Base-by-base conservation (phyloP, 352 stramenopile genomes). In the Phytophthora colocasiae region DNA sequence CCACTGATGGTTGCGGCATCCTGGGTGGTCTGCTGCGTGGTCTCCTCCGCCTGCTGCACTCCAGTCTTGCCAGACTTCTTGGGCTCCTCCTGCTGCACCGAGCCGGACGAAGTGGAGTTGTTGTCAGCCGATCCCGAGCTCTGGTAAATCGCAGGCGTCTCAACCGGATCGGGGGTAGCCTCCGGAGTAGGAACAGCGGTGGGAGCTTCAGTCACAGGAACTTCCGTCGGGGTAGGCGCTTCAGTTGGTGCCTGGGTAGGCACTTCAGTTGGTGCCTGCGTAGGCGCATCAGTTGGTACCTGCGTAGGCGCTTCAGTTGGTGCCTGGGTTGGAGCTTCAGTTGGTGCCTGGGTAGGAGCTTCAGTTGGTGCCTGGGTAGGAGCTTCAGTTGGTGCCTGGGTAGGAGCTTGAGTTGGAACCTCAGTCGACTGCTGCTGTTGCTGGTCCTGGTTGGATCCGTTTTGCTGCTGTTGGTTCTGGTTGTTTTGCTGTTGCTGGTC, bases 81-180 rank as follows among this genome's bases (percentile, higher is more conserved):
- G 3, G 34, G 46, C 55, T 62, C 38, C 36, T 36, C 31, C 31
- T 65, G n/a, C 34, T 58, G 58, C 5, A 56, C 29, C 40, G 61
- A 64, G 5, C 51, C 36, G 24, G 60, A 68, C n/a, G 59, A 65
- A 24, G 60, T 57, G 27, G 49, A 63, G 49, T 68, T 71, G 49
- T 32, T 44, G 40, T 63, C 47, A 26, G 19, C 61, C 26, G 65
- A 70, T 8, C 57, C 66, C 14, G 63, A 71, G 19, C 14, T 62
- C 55, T 60, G 67, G 38, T 58, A 45, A 26, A 55, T 61, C 7
- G 55, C 34, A 14, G 63, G 63, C 3, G 56, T 55, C n/a, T 71
- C 62, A 44, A 62, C 67, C 31, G 61, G 46, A 44, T 57, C 45
- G 12, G 36, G 48, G 2, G 65, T 69, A 22, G 50, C 41, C 8